phyloP scores from a whole-genome alignment of 345 rosid species.

The Gossypium thurberi region DNA sequence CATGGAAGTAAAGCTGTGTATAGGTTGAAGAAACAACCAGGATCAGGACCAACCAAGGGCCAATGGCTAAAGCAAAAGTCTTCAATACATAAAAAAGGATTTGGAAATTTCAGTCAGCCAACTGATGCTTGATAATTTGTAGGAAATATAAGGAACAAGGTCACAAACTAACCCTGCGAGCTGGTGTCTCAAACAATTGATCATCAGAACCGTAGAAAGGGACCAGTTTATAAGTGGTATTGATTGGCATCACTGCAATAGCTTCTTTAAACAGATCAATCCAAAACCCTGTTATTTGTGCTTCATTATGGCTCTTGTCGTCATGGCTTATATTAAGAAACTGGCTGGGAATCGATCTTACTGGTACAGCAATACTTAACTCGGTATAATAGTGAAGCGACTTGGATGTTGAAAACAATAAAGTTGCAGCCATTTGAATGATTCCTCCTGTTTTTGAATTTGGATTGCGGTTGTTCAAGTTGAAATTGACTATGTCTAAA shows the following conservation, averaged over 20 bases:
- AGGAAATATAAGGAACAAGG: neutral
- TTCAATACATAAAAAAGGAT: neutral
- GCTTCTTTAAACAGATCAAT: slow-evolving; percentile 4
- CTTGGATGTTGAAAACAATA: neutral
- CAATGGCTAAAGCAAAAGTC: slow-evolving; percentile 14
- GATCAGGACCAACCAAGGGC: slow-evolving; percentile 22
- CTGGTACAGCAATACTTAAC: neutral
- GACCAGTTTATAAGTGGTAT: neutral
- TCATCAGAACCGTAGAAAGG: neutral
- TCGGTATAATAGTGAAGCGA: neutral
- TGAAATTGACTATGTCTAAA: neutral
- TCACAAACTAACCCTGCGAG: neutral
- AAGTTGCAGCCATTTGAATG: slow-evolving; percentile 10
- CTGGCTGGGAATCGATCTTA: neutral
- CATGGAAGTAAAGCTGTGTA: slow-evolving; percentile 15
- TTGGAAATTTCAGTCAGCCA: neutral
- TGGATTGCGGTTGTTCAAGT: neutral
- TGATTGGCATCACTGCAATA: neutral
- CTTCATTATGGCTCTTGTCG: neutral
- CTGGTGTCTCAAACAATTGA: neutral
- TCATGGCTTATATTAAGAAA: neutral
- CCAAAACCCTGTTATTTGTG: neutral
- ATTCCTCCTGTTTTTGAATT: neutral
- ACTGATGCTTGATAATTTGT: neutral
- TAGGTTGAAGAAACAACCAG: slow-evolving; percentile 13